Evolutionary conservation across 202 grass and related monocot genomes (phyloP).

Genomic region (Panicum virgatum): DNA sequence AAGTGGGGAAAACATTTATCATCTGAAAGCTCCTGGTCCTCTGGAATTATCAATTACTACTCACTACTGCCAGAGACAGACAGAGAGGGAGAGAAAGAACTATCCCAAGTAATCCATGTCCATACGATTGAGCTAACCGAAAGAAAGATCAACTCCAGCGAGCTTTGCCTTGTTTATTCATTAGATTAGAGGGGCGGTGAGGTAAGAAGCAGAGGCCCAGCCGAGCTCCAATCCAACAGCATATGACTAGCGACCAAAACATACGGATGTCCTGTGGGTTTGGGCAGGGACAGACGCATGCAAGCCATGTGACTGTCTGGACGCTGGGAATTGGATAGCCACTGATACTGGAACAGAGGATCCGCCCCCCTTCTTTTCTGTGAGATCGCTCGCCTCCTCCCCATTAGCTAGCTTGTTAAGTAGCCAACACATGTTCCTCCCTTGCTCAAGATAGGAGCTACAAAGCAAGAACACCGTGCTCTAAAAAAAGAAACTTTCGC

Average conservation of each 20-base stretch:
- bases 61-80: not conserved
- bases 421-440: conserved; percentile 20
- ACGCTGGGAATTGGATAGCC: not conserved
- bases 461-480: conserved; percentile 18
- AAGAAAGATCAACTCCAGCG: not conserved
- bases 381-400: not conserved
- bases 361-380: not conserved
- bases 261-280: conserved; percentile 30
- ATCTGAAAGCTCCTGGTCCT: conserved; percentile 27
- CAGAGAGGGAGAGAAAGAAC: not conserved
- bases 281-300: conserved; percentile 31
- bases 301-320: conserved; percentile 36
- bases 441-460: not conserved
- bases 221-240: conserved; percentile 8
- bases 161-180: not conserved
- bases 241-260: conserved; percentile 9
- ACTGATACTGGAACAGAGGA: conserved; percentile 8
- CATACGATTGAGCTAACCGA: conserved; percentile 42
- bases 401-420: not conserved
- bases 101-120: conserved; percentile 19
- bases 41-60: not conserved
- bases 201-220: not conserved
- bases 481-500: conserved; percentile 33
- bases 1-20: conserved; percentile 36
- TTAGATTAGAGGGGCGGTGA: not conserved